Percentiles rank a stretch among this genome's conserved stretches.
Evolutionary conservation across 495 filamentous ascomycete species (phyloP).

Genomic region (Baudoinia panamericana): DNA sequence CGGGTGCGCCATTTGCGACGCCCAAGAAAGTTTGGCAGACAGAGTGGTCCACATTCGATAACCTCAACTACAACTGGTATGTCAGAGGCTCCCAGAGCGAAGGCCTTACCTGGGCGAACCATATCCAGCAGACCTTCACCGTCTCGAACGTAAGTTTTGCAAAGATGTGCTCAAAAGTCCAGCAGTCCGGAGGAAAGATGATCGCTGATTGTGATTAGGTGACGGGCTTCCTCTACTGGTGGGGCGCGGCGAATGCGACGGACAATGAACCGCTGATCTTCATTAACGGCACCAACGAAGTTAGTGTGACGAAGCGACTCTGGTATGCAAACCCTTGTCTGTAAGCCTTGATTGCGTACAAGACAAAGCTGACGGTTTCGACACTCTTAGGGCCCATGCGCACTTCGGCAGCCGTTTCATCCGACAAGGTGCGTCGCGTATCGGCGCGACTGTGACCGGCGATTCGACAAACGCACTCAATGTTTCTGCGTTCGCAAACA

Average conservation of each 20-base stretch:
- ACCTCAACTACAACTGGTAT: conserved; percentile 37
- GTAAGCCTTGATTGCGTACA: no score
- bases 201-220: no score
- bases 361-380: no score
- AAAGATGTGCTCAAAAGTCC: no score
- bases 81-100: conserved; percentile 35
- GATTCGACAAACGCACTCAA: conserved; percentile 17
- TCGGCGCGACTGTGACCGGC: conserved; percentile 27
- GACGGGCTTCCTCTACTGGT: conserved; percentile 42
- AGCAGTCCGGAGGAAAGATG: no score
- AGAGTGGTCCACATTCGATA: conserved; percentile 39
- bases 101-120: conserved; percentile 43
- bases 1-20: conserved; percentile 31
- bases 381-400: no score
- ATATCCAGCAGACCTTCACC: conserved; percentile 35
- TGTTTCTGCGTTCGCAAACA: conserved; percentile 37
- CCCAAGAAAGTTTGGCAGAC: conserved; percentile 37
- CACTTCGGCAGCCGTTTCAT: conserved; percentile 34
- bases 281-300: conserved; percentile 32
- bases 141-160: conserved; percentile 34
- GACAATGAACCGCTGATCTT: conserved; percentile 20
- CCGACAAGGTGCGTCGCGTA: conserved; percentile 35
- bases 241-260: conserved; percentile 30
- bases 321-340: no score
- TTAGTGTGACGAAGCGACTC: conserved; percentile 30